Percentiles rank a stretch among this genome's conserved stretches.
Evolutionary conservation across 2,329 filamentous ascomycete species (phyloP).

Genomic region (Laburnicola sp.): DNA sequence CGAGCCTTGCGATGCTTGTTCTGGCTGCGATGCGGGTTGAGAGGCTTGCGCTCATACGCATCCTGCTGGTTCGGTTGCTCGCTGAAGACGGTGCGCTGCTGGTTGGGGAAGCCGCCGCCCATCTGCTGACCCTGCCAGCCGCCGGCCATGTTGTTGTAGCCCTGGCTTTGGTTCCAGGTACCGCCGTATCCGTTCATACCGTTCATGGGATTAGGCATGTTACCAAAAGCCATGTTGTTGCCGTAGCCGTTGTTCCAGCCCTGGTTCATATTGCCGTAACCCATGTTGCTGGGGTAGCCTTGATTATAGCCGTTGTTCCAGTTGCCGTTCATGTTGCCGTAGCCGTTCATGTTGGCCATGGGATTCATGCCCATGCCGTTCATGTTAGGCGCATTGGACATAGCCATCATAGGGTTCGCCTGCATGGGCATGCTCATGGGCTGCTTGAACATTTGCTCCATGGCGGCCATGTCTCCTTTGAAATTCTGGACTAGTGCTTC

Average conservation of each 20-base stretch:
- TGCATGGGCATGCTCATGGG: conserved; percentile 39
- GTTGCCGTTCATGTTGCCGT: conserved; percentile 10
- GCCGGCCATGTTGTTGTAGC: conserved; percentile 17
- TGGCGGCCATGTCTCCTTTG: conserved; percentile 51
- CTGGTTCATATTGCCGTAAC: conserved; percentile 19
- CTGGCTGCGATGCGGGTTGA: conserved; percentile 90
- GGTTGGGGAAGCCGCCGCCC: conserved; percentile 56
- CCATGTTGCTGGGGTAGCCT: conserved; percentile 24
- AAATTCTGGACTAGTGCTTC: conserved; percentile 47
- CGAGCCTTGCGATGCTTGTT: conserved; percentile 77
- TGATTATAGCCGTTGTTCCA: conserved; percentile 14
- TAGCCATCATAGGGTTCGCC: conserved; percentile 43
- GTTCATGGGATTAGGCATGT: conserved; percentile 12
- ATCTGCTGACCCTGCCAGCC: conserved; percentile 20
- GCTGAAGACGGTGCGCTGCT: conserved; percentile 59
- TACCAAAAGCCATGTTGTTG: conserved; percentile 11
- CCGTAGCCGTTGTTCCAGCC: conserved; percentile 13
- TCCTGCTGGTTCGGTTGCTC: conserved; percentile 70
- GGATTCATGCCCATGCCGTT: conserved; percentile 17
- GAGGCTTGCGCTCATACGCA: conserved; percentile 92
- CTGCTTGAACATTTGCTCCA: conserved; percentile 39
- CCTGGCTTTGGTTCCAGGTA: conserved; percentile 2
- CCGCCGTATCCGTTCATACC: conserved; percentile 9
- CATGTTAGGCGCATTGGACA: conserved; percentile 31
- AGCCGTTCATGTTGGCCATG: conserved; percentile 24